Conservation (phyloP, 768 basidiomycete genomes). For the Tricholoma bakamatsutake region DNA sequence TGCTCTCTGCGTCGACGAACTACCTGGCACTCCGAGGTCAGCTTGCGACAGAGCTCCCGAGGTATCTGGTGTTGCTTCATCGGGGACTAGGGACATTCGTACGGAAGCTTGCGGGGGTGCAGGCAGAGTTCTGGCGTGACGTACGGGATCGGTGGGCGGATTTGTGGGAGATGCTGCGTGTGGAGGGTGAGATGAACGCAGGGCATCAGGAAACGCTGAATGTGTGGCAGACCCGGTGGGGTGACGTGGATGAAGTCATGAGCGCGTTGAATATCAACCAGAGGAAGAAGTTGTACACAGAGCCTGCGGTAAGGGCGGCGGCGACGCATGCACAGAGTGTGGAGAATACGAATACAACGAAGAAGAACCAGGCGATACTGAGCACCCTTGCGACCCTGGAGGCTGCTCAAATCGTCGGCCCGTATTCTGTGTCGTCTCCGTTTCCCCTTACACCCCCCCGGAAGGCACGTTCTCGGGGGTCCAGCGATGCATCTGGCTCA, state of each 20-base stretch:
- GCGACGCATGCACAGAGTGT: background rate
- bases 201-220: constrained; percentile 62
- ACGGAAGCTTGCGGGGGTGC: constrained; percentile 46
- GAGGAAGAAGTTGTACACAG: constrained; percentile 19
- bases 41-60: constrained; percentile 64
- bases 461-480: constrained; percentile 20
- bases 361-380: constrained; percentile 8
- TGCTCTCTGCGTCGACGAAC: constrained; percentile 68
- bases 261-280: constrained; percentile 28
- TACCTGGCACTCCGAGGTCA: constrained; percentile 75
- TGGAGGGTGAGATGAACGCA: constrained; percentile 64
- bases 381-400: constrained; percentile 23
- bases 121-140: constrained; percentile 54
- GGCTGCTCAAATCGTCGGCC: constrained; percentile 11
- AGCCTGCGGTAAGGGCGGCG: constrained; percentile 11
- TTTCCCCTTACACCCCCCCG: constrained; percentile 20
- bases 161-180: constrained; percentile 80
- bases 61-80: constrained; percentile 52
- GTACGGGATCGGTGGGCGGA: constrained; percentile 65
- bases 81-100: constrained; percentile 52
- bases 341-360: background rate
- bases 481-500: constrained; percentile 17
- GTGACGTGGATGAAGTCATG: constrained; percentile 52
- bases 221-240: constrained; percentile 69
- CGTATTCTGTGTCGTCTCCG: constrained; percentile 23